Conservation (phyloP, 2,329 filamentous ascomycete species). For the Alternaria sp. region DNA sequence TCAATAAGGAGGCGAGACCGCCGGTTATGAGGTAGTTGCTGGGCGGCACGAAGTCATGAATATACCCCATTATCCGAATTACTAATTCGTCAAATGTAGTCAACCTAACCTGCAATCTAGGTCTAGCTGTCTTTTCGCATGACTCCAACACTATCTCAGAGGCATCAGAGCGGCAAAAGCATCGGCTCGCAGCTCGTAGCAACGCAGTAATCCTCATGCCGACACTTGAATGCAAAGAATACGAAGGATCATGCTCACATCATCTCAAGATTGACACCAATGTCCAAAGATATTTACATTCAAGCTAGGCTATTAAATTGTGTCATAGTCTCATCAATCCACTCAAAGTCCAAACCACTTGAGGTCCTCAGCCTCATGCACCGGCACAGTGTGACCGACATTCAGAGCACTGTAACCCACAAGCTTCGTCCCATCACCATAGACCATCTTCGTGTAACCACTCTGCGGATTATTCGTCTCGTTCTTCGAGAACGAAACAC, state of each 20-base stretch:
- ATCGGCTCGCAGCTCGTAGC: too few species aligned
- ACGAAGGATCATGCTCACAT: too few species aligned
- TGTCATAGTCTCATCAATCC: not conserved
- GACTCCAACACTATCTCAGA: too few species aligned
- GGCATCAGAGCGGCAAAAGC: too few species aligned
- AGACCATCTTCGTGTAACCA: constrained; percentile 36
- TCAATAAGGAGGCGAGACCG: constrained; percentile 93
- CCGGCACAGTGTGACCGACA: constrained; percentile 36
- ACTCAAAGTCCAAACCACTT: constrained; percentile 15
- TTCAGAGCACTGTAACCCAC: constrained; percentile 29
- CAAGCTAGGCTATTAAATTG: not conserved
- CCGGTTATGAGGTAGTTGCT: constrained; percentile 79
- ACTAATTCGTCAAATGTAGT: too few species aligned
- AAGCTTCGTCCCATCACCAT: constrained; percentile 36
- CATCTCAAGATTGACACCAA: too few species aligned
- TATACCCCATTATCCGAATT: constrained; percentile 1
- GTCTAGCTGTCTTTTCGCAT: too few species aligned
- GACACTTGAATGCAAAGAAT: too few species aligned
- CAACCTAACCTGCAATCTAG: too few species aligned
- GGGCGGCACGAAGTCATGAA: not conserved
- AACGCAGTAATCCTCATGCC: too few species aligned
- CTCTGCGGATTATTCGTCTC: constrained; percentile 28
- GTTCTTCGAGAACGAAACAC: constrained; percentile 21
- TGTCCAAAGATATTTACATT: not conserved
- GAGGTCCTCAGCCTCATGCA: constrained; percentile 14